Evolutionary conservation across 2,329 filamentous ascomycete genomes (phyloP), one percentile per base, ranked within the genome.

Genomic region (Rhexocercosporidium sp.): DNA sequence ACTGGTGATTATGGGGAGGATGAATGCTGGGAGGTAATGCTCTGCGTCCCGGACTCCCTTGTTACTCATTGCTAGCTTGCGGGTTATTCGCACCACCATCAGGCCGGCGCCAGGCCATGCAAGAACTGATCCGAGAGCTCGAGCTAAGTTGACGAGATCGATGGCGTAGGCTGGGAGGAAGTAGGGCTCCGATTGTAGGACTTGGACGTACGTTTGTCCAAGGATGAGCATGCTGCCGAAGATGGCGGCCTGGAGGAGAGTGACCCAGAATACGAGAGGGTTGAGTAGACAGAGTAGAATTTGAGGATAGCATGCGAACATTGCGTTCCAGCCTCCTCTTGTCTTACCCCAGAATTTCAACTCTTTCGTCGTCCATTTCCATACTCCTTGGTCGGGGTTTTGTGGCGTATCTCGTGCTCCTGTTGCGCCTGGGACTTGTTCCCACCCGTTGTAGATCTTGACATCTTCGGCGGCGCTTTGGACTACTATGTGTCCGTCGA

Each of bases 181-280:
- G 47, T 70, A 70, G 9, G 66, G 69, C 2, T 56, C 59, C 3
- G 31, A 14, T 3, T 16, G 2, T 2, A 70, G 62, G 25, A 67
- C 16, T 0, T 60, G 3, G 8, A 47, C 37, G 27, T 63, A 65
- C 12, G 64, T 70, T 2, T 34, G 34, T 14, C 44, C 53, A 20
- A 64, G 59, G 18, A 59, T 39, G 14, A 70, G 18, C 44, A 64
- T 61, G 47, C 68, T 54, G 3, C 59, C 59, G 27, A 68, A 68
- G 2, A 68, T 31, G 14, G 66, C 20, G 14, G 63, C 46, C 18
- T 70, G 62, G n/a, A 70, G 62, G 9, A 68, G 22, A 7, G 57
- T 22, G 1, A 68, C 59, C 65, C 66, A 70, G 89, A 70, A 34
- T 41, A 70, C 64, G n/a, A 68, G 89, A 6, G 92, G 92, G 73